phyloP scores from a whole-genome alignment of 2,329 filamentous ascomycete genomes.

The Malbranchea zuffiana region DNA sequence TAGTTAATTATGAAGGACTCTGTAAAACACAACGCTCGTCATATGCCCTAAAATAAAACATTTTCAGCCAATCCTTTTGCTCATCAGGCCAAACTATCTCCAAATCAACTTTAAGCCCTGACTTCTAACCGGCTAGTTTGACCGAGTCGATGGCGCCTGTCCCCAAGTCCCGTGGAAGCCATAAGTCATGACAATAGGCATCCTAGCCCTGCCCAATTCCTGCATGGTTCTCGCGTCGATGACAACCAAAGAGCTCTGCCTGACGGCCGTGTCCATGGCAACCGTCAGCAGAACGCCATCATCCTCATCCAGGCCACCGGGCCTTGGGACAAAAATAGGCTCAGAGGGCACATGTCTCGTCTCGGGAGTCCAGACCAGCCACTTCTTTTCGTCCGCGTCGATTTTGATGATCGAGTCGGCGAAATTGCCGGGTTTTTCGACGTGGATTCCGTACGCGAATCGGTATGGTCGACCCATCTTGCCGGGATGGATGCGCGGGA shows the following conservation, averaged over 20 bases:
- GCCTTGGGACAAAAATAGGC: not conserved
- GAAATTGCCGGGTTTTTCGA: not conserved
- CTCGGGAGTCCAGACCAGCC: not conserved
- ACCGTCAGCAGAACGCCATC: not conserved
- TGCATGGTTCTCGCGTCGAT: not conserved
- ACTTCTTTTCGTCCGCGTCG: not conserved
- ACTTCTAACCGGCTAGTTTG: too few species aligned
- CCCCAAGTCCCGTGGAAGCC: not conserved
- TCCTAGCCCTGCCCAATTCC: not conserved
- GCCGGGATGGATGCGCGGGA: not conserved
- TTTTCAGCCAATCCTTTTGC: too few species aligned
- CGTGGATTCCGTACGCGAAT: not conserved
- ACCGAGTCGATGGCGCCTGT: too few species aligned
- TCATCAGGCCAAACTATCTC: too few species aligned
- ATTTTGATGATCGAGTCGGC: not conserved
- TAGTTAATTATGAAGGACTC: too few species aligned
- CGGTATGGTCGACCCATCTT: not conserved
- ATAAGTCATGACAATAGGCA: not conserved
- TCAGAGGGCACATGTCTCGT: not conserved
- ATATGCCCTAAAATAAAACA: too few species aligned
- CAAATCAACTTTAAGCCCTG: too few species aligned
- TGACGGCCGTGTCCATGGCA: not conserved
- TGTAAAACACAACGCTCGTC: too few species aligned
- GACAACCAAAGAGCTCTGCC: not conserved
- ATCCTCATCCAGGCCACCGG: not conserved